A percentile compares a stretch with the other conserved stretches of the same genome.
These are phyloP conservation scores for Apiospora sp. DNA, from an alignment of 2,329 filamentous ascomycete species.

Conservation along the genomic window DNA sequence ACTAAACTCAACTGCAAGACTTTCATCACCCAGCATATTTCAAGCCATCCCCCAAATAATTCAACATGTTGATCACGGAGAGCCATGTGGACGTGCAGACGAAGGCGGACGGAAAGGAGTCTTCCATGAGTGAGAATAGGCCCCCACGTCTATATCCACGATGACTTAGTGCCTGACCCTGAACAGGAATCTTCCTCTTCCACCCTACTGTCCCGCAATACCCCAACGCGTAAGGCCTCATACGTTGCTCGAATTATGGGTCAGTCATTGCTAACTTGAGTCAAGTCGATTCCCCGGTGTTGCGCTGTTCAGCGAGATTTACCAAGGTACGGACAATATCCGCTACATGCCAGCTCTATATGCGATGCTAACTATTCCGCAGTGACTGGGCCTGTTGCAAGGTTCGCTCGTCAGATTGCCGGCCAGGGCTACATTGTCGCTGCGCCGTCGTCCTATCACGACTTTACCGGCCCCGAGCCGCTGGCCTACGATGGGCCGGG, in stretches of 20 bases:
- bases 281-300: slow-evolving; percentile 79
- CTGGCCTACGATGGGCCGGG: slow-evolving; percentile 87
- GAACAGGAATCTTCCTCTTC: slow-evolving; percentile 84
- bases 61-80: slow-evolving; percentile 62
- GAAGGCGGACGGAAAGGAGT: slow-evolving; percentile 60
- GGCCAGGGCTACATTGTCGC: slow-evolving; percentile 94
- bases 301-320: slow-evolving; percentile 91
- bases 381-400: slow-evolving; percentile 90
- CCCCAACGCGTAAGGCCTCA: slow-evolving; percentile 72
- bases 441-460: slow-evolving; percentile 90
- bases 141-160: not conserved
- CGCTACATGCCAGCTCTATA: slow-evolving; percentile 22
- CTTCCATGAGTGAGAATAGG: slow-evolving; percentile 57
- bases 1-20: not conserved
- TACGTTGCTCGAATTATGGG: not conserved
- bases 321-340: slow-evolving; percentile 72
- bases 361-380: slow-evolving; percentile 5
- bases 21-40: not conserved
- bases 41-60: not conserved
- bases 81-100: slow-evolving; percentile 59
- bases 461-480: slow-evolving; percentile 86
- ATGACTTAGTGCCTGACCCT: slow-evolving; percentile 30
- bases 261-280: not conserved
- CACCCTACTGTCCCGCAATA: slow-evolving; percentile 86
- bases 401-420: slow-evolving; percentile 91